phyloP scores from a whole-genome alignment of 106 monocot genomes.

The Alisma plantagoaquatica region DNA sequence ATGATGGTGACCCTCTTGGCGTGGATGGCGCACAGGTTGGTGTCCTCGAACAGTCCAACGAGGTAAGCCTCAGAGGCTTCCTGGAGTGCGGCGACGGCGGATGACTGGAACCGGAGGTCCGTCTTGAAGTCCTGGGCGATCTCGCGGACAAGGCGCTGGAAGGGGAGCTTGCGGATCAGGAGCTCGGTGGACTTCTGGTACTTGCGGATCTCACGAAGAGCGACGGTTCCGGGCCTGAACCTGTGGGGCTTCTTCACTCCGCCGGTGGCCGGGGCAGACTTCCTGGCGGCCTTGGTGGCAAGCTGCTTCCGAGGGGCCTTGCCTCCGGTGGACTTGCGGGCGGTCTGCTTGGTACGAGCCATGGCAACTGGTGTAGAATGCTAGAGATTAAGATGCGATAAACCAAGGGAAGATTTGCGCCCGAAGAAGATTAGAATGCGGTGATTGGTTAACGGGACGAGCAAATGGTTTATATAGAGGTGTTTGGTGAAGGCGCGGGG shows the following conservation, averaged over 20 bases:
- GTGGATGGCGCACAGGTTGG: constrained; percentile 46
- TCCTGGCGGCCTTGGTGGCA: constrained; percentile 15
- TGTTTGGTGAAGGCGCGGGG: no score
- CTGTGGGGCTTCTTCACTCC: constrained; percentile 47
- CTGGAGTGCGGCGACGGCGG: constrained; percentile 29
- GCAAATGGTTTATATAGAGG: no score
- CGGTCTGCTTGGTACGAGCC: no score
- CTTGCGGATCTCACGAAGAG: constrained; percentile 42
- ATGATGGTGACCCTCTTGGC: constrained; percentile 44
- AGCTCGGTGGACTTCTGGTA: constrained; percentile 51
- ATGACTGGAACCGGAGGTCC: constrained; percentile 39
- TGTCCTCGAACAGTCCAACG: constrained; percentile 38
- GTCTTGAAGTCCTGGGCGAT: constrained; percentile 53
- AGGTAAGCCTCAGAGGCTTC: constrained; percentile 45
- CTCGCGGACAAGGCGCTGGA: constrained; percentile 40
- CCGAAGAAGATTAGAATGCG: no score
- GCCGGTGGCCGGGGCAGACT: constrained; percentile 18
- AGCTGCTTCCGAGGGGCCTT: constrained; percentile 14
- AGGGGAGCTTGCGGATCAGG: constrained; percentile 40
- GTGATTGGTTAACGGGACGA: no score
- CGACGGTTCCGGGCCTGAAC: constrained; percentile 34
- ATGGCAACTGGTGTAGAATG: no score
- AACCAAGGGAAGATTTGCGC: no score
- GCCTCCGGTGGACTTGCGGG: constrained; percentile 17
- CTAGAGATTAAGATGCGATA: no score